These are phyloP conservation scores for Penicillium odoratum DNA, from an alignment of 495 filamentous ascomycete genomes.

Conservation along the genomic window DNA sequence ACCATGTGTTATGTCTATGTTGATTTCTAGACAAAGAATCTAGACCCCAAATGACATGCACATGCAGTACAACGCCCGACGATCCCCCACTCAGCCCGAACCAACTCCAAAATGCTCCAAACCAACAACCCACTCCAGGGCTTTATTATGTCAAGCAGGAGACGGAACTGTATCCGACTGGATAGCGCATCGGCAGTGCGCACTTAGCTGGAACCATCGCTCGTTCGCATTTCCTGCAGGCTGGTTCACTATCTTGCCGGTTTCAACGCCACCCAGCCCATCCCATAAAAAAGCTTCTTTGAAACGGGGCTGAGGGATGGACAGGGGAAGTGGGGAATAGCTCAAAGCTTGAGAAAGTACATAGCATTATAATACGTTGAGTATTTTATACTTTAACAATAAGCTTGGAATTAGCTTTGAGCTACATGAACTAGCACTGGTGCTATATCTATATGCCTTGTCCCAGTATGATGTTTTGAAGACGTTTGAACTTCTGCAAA, in stretches of 20 bases:
- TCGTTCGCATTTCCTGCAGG: slow-evolving; percentile 27
- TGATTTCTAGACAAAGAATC: neutral
- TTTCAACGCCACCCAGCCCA: slow-evolving; percentile 30
- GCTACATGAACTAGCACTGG: too few species aligned
- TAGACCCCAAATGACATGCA: slow-evolving; percentile 11
- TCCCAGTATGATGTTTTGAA: too few species aligned
- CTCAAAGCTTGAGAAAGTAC: too few species aligned
- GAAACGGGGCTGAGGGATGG: slow-evolving; percentile 21
- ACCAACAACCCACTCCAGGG: neutral
- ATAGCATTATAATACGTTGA: too few species aligned
- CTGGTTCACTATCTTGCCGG: slow-evolving; percentile 20
- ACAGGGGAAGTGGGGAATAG: slow-evolving; percentile 11
- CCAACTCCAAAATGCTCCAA: neutral
- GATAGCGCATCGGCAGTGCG: neutral
- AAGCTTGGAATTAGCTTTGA: too few species aligned
- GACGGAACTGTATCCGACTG: neutral
- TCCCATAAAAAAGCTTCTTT: slow-evolving; percentile 28
- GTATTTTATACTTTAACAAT: too few species aligned
- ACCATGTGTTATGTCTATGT: too few species aligned
- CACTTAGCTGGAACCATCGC: slow-evolving; percentile 11
- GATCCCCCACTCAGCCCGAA: neutral
- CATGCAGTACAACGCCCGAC: slow-evolving; percentile 7
- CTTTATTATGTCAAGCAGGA: neutral
- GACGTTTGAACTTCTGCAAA: neutral
- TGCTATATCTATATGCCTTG: too few species aligned